Percentiles rank a stretch among this genome's conserved stretches.
phyloP scores from a whole-genome alignment of 108 stramenopile genomes.

The Cyclotella atomus region DNA sequence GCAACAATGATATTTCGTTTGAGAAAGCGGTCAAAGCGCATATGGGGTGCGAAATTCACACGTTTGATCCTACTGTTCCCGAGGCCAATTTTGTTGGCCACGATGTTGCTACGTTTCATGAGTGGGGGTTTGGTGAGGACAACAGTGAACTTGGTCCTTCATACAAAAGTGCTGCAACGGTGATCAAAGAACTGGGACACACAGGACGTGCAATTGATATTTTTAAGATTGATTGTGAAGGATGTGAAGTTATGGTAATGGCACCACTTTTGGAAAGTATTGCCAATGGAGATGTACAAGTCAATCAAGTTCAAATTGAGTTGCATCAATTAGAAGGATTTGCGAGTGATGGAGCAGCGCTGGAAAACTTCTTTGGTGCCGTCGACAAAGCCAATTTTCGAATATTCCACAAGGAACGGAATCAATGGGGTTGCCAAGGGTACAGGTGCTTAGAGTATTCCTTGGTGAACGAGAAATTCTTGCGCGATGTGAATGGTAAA shows the following conservation, averaged over 20 bases:
- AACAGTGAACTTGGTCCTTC: too few species aligned
- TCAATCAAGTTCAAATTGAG: conserved; percentile 39
- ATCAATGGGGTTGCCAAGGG: conserved; percentile 34
- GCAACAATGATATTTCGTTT: conserved; percentile 36
- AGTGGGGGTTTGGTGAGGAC: conserved; percentile 40
- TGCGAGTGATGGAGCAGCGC: neutral
- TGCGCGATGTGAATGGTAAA: conserved; percentile 19
- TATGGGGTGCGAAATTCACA: conserved; percentile 50
- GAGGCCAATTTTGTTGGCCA: conserved; percentile 25
- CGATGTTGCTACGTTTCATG: conserved; percentile 41
- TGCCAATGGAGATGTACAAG: conserved; percentile 9
- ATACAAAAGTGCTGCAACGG: conserved; percentile 29
- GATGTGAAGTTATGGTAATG: conserved; percentile 25
- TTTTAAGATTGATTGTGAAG: conserved; percentile 46
- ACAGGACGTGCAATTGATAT: conserved; percentile 39
- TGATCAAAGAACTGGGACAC: conserved; percentile 43
- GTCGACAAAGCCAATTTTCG: conserved; percentile 42
- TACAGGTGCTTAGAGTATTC: conserved; percentile 29
- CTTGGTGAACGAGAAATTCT: conserved; percentile 26
- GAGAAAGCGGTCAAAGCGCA: conserved; percentile 23
- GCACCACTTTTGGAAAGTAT: conserved; percentile 40
- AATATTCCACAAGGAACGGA: conserved; percentile 44
- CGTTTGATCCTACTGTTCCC: conserved; percentile 50
- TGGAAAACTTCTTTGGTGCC: conserved; percentile 6
- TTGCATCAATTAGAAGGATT: conserved; percentile 3